Evolutionary conservation across 495 filamentous ascomycete species (phyloP).

Genomic region (Penicillium tannophilum): DNA sequence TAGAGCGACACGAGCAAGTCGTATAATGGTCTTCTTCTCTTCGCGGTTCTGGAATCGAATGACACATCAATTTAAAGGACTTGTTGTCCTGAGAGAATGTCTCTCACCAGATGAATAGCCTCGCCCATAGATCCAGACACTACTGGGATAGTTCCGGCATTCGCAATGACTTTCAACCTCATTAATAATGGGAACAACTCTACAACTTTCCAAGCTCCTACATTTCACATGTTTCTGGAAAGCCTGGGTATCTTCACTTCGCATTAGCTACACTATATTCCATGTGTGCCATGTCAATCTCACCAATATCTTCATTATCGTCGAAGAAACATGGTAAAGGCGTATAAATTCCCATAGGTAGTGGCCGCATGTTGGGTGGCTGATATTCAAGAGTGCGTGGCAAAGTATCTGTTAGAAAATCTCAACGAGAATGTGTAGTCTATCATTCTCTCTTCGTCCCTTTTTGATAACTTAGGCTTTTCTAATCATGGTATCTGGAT

Average conservation of each 20-base stretch:
- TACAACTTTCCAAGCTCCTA: background rate
- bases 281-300: background rate
- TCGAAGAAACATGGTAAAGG: slow-evolving; percentile 7
- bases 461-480: too few relatives aligned
- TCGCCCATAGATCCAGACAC: slow-evolving; percentile 11
- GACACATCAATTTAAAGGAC: too few relatives aligned
- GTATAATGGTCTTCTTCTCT: slow-evolving; percentile 2
- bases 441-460: too few relatives aligned
- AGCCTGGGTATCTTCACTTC: background rate
- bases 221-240: slow-evolving; percentile 12
- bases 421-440: background rate
- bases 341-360: slow-evolving; percentile 9
- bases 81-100: too few relatives aligned
- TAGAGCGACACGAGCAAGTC: background rate
- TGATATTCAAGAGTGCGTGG: background rate
- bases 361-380: slow-evolving; percentile 4
- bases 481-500: too few relatives aligned
- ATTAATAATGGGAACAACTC: too few relatives aligned
- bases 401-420: background rate
- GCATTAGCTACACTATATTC: too few relatives aligned
- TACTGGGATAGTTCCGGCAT: slow-evolving; percentile 8
- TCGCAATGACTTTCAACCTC: slow-evolving; percentile 4
- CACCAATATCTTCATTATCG: slow-evolving; percentile 10
- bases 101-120: slow-evolving; percentile 7
- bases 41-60: background rate